These are phyloP conservation scores for Cladosporium halotolerans DNA, from an alignment of 2,329 filamentous ascomycete species.

Conservation along the genomic window DNA sequence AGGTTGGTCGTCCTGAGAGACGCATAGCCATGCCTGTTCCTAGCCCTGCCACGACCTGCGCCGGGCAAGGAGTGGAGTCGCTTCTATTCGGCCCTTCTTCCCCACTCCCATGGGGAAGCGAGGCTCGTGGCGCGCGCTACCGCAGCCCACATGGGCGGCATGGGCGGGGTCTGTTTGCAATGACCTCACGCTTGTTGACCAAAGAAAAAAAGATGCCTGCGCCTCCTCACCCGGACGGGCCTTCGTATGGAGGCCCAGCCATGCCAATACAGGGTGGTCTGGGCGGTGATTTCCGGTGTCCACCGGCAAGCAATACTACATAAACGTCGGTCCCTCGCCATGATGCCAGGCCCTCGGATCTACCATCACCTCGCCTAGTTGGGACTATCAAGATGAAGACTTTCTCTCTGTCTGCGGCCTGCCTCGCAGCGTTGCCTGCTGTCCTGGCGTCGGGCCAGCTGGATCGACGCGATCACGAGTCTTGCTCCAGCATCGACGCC, in stretches of 20 bases:
- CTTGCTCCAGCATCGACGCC: slow-evolving; percentile 25
- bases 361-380: neutral
- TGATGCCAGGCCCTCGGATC: neutral
- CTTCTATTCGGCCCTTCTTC: slow-evolving; percentile 4
- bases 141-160: neutral
- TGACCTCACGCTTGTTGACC: slow-evolving; percentile 5
- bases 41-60: neutral
- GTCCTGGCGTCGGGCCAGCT: slow-evolving; percentile 5
- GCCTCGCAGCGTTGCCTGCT: slow-evolving; percentile 12
- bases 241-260: neutral
- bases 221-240: no score
- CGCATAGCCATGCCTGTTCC: slow-evolving; percentile 3
- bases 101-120: slow-evolving; percentile 1
- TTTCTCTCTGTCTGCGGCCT: slow-evolving; percentile 3
- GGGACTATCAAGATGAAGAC: slow-evolving; percentile 10
- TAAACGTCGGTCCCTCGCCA: neutral
- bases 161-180: slow-evolving; percentile 6
- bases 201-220: slow-evolving; percentile 6
- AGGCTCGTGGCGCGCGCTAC: no score
- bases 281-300: neutral
- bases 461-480: slow-evolving; percentile 9
- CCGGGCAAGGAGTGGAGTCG: neutral
- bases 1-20: neutral
- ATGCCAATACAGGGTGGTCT: slow-evolving; percentile 5
- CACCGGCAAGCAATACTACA: neutral